Conservation (phyloP, 768 basidiomycete genomes). For the Calvatia gigantea region DNA sequence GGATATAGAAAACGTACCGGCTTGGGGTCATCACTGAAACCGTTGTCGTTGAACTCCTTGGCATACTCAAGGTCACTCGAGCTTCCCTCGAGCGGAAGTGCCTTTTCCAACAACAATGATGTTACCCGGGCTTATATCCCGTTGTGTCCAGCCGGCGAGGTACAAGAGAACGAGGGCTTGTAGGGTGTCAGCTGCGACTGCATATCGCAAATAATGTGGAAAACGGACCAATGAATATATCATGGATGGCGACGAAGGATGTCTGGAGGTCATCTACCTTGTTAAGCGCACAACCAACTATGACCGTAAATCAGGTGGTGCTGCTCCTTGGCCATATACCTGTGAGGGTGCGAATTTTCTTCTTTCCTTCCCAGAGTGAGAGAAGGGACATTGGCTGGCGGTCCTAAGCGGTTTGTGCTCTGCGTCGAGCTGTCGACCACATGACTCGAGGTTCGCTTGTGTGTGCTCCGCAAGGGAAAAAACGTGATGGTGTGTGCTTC, state of each 20-base stretch:
- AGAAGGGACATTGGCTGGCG: too few species aligned
- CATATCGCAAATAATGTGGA: background rate
- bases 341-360: too few species aligned
- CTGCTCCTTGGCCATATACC: background rate
- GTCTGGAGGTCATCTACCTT: slow-evolving; percentile 24
- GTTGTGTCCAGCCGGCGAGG: slow-evolving; percentile 11
- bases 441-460: too few species aligned
- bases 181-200: background rate
- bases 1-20: background rate
- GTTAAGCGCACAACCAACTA: slow-evolving; percentile 13
- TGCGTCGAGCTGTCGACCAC: too few species aligned
- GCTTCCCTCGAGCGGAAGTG: background rate
- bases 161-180: slow-evolving; percentile 9
- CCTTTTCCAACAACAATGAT: background rate
- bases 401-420: too few species aligned
- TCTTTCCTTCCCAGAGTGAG: too few species aligned
- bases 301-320: background rate
- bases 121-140: slow-evolving; percentile 8
- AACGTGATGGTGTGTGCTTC: too few species aligned
- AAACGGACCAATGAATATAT: background rate
- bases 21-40: background rate
- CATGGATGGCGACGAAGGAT: background rate
- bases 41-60: background rate
- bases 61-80: slow-evolving; percentile 13
- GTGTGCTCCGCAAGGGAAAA: too few species aligned